Evolutionary conservation across 257 asterid species (phyloP).

Genomic region (Solanum arcanum): DNA sequence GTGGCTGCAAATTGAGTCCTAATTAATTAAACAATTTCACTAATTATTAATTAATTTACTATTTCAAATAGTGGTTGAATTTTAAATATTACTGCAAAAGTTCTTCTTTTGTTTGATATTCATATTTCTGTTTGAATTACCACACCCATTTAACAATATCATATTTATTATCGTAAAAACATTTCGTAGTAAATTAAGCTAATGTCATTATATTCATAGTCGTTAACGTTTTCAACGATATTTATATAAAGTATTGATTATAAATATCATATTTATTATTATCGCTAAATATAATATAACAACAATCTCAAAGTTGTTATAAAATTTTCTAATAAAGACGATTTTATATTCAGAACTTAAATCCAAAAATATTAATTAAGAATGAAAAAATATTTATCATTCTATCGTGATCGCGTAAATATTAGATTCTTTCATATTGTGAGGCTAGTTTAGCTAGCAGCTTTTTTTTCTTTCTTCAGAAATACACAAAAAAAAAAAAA

Average conservation of each 20-base stretch:
- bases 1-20: not conserved
- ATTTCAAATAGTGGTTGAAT: not conserved
- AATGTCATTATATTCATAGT: not conserved
- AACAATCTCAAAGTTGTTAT: no score
- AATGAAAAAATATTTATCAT: not conserved
- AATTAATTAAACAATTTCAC: not conserved
- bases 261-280: no score
- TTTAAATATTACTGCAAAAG: not conserved
- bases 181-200: not conserved
- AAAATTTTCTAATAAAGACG: no score
- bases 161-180: no score
- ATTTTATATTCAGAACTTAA: not conserved
- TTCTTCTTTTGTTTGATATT: not conserved
- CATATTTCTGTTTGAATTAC: not conserved
- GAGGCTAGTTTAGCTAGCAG: not conserved
- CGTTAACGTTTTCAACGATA: fast-evolving
- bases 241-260: not conserved
- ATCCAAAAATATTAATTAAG: not conserved
- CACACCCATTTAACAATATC: no score
- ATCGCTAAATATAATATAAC: no score
- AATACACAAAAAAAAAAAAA: not conserved
- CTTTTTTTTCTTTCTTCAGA: not conserved
- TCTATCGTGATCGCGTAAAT: no score
- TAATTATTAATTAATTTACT: not conserved
- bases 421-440: no score